Conservation (phyloP, 805 yeast genomes). For the Candida bentonensis region DNA sequence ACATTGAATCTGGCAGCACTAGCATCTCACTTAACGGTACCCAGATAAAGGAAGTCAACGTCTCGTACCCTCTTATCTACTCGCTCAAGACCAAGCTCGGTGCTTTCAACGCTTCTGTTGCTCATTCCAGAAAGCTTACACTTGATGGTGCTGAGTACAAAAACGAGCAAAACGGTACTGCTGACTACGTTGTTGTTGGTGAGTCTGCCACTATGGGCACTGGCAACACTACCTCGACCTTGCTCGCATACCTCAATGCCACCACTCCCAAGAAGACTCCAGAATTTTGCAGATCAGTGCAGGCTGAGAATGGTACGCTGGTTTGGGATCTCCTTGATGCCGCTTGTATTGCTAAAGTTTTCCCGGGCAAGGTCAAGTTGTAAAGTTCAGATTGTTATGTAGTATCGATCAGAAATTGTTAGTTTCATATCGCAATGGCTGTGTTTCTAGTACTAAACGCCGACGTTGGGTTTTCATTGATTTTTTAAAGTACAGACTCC, state of each 20-base stretch:
- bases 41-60: not conserved
- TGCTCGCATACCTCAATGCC: not conserved
- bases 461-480: too few relatives aligned
- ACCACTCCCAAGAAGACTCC: not conserved
- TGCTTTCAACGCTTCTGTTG: not conserved
- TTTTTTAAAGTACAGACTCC: too few relatives aligned
- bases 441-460: too few relatives aligned
- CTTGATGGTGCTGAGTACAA: not conserved
- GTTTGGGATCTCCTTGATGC: not conserved
- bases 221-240: not conserved
- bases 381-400: too few relatives aligned
- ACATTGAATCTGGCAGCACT: not conserved
- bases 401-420: too few relatives aligned
- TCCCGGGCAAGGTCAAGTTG: not conserved
- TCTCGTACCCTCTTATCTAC: not conserved
- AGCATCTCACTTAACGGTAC: not conserved
- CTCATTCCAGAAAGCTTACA: not conserved
- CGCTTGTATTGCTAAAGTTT: not conserved
- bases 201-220: not conserved
- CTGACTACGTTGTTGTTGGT: not conserved
- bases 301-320: not conserved
- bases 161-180: not conserved
- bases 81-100: not conserved
- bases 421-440: too few relatives aligned
- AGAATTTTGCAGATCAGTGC: not conserved